A percentile compares a stretch with the other conserved stretches of the same genome.
Evolutionary conservation across 176 grass and related monocot genomes (phyloP).

Genomic region (Rhipidocladum racemiflorum): DNA sequence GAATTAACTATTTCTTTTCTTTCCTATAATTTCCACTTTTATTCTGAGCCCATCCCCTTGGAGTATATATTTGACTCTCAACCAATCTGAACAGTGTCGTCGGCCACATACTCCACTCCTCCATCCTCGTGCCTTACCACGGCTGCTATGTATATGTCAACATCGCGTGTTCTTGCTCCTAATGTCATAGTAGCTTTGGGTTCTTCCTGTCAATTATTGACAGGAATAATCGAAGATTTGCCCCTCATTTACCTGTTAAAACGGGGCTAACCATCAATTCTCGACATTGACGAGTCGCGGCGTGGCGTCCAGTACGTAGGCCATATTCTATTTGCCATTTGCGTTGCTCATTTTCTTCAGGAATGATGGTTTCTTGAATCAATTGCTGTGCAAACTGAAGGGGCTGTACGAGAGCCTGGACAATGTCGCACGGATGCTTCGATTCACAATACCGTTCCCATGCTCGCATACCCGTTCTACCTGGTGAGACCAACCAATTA

Average conservation of each 20-base stretch:
- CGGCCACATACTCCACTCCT: constrained; percentile 72
- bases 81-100: constrained; percentile 66
- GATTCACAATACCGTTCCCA: constrained; percentile 58
- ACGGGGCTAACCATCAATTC: too few relatives aligned
- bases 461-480: constrained; percentile 74
- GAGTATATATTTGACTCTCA: too few relatives aligned
- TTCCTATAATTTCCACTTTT: too few relatives aligned
- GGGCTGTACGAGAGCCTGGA: constrained; percentile 54
- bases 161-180: background rate
- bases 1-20: too few relatives aligned
- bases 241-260: too few relatives aligned
- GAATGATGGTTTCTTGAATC: background rate
- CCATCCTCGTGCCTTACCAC: constrained; percentile 68
- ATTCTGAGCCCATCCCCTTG: too few relatives aligned
- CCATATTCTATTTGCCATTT: background rate
- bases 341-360: background rate
- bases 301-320: constrained; percentile 56
- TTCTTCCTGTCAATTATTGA: background rate
- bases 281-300: constrained; percentile 81
- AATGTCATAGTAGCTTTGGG: background rate
- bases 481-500: constrained; percentile 28
- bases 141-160: constrained; percentile 41
- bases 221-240: too few relatives aligned
- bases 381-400: constrained; percentile 8
- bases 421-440: constrained; percentile 36